Base-by-base conservation (phyloP, 2,329 filamentous ascomycete species). In the Claviceps lovelessii region DNA sequence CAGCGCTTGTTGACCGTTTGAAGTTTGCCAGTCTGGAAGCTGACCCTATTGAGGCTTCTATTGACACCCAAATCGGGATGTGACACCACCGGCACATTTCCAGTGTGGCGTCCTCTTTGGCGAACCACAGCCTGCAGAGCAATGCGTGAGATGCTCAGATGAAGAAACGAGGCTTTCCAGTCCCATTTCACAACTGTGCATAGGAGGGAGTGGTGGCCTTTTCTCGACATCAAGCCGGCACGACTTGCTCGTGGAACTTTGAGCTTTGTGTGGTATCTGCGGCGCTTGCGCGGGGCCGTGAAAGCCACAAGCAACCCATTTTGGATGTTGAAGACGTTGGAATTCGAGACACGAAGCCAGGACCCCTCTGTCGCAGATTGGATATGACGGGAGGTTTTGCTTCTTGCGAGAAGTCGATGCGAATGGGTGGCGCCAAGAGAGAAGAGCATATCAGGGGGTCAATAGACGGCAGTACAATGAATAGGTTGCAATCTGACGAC, bases 11-110 rank as follows among this genome's bases (percentile, higher is more conserved):
- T 45, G 31, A 56, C 17, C 28, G 52, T 47, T 53, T 47, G 44
- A 13, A 51, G 54, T 57, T 57, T 57, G 56, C 51, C 37, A 13
- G 37, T 37, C 39, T 28, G 11, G 35, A 31, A 51, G 52, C 45
- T 54, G 56, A 60, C 58, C 61, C 54, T 66, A 67, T 68, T 67
- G 61, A 67, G 56, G 56, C 23, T 56, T 63, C 64, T 70, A 70
- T 70, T 70, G 64, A 68, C 47, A 56, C 60, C 67, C 65, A 58
- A 60, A 69, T 67, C 57, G 56, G 67, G 64, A 50, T 2, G 52
- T 53, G 53, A 60, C 59, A 57, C 57, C 35, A 45, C 35, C 49
- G 45, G 46, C 33, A 46, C 35, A 49, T 42, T 19, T 49, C 55
- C 55, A 58, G 49, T 39, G 49, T 53, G 55, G 57, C 54, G 55